phyloP scores from a whole-genome alignment of 371 early-diverging fungal species.

The Apophysomyces trapeziformis region DNA sequence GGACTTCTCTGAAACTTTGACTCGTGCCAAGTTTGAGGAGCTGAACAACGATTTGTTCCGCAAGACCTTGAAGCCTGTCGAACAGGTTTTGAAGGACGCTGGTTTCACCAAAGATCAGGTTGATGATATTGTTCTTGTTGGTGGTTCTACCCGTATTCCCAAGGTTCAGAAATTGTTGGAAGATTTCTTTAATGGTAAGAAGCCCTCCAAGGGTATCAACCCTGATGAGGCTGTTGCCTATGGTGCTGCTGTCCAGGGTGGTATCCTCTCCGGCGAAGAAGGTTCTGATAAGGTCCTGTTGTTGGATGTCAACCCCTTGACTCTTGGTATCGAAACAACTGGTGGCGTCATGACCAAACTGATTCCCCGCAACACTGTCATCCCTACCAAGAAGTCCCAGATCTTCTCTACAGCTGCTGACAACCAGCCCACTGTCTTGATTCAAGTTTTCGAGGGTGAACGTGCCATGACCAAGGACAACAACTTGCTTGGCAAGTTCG shows the following conservation, averaged over 20 bases:
- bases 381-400: constrained; percentile 98
- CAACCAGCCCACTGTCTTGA: constrained; percentile 98
- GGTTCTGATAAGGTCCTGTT: constrained; percentile 85
- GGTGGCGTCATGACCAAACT: constrained; percentile 98
- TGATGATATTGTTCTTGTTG: constrained; percentile 98
- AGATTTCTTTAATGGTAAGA: constrained; percentile 90
- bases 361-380: constrained; percentile 96
- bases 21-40: constrained; percentile 95
- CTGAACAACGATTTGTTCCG: constrained; percentile 90
- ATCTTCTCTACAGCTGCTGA: constrained; percentile 98
- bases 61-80: constrained; percentile 96
- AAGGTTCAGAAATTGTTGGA: constrained; percentile 95
- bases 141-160: constrained; percentile 99
- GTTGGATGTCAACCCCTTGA: constrained; percentile 98
- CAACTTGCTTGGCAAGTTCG: constrained; percentile 96
- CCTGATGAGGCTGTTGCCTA: constrained; percentile 99
- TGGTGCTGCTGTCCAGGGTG: constrained; percentile 99
- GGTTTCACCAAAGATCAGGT: constrained; percentile 86
- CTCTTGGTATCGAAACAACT: constrained; percentile 96
- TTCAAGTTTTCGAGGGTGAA: constrained; percentile 98
- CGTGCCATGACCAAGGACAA: constrained; percentile 96
- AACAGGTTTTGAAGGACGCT: constrained; percentile 97
- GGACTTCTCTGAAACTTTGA: constrained; percentile 96
- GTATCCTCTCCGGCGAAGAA: constrained; percentile 92
- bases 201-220: constrained; percentile 95